Evolutionary conservation across 129 eudicot genomes (phyloP).

Genomic region (Centrapalus pauciflorus): DNA sequence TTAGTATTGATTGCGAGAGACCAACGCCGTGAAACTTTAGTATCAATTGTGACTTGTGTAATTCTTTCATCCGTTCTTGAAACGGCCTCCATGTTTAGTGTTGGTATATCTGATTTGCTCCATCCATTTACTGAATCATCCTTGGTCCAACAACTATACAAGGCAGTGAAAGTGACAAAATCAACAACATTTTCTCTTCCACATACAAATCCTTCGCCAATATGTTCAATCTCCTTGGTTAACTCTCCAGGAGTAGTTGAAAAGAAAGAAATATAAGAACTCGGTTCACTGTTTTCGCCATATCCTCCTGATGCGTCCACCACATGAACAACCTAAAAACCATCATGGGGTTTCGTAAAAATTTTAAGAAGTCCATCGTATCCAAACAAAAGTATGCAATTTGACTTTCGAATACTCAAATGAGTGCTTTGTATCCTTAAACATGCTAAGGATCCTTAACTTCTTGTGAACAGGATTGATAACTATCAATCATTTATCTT

Average conservation of each 20-base stretch:
- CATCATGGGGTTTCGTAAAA: background rate
- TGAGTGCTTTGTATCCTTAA: background rate
- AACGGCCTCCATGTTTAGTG: slow-evolving; percentile 47
- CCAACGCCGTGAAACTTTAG: slow-evolving; percentile 80
- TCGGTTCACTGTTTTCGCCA: slow-evolving; percentile 38
- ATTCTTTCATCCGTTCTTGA: slow-evolving; percentile 41
- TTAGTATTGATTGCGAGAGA: slow-evolving; percentile 73
- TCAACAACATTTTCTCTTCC: slow-evolving; percentile 63
- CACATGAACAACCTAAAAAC: slow-evolving; percentile 84
- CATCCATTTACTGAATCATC: slow-evolving; percentile 50
- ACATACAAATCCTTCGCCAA: slow-evolving; percentile 75
- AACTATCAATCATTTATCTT: background rate
- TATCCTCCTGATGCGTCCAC: slow-evolving; percentile 63
- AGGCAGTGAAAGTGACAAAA: slow-evolving; percentile 74
- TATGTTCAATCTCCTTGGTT: slow-evolving; percentile 61
- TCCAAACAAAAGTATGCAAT: background rate
- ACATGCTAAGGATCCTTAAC: background rate
- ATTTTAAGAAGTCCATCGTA: slow-evolving; percentile 2
- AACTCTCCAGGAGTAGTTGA: slow-evolving; percentile 84
- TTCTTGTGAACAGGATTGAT: background rate
- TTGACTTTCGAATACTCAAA: background rate
- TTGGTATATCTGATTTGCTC: slow-evolving; percentile 62
- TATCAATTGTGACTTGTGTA: slow-evolving; percentile 54
- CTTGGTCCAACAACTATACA: slow-evolving; percentile 67
- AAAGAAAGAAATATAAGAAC: slow-evolving; percentile 66